A percentile compares a stretch with the other conserved stretches of the same genome.
These are phyloP conservation scores for Jaenimonas drosophilae DNA, from an alignment of 208 protist species.

Conservation along the genomic window DNA sequence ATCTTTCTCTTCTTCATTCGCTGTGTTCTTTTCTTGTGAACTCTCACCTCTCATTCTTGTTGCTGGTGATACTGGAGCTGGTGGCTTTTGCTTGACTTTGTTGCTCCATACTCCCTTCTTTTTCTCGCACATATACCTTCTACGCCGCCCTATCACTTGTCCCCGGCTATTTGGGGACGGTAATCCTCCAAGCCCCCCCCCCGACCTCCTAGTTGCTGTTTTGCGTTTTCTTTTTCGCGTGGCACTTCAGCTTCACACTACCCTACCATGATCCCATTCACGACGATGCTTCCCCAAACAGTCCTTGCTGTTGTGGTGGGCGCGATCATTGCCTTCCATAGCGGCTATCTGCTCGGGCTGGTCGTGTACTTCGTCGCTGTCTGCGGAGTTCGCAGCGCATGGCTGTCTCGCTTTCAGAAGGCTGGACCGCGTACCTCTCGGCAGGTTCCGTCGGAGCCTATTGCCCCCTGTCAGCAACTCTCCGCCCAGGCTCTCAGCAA, in stretches of 20 bases:
- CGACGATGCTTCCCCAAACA: too few relatives aligned
- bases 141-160: too few relatives aligned
- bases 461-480: constrained; percentile 69
- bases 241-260: not conserved
- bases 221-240: too few relatives aligned
- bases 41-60: not conserved
- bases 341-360: constrained; percentile 19
- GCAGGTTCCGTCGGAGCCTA: constrained; percentile 49
- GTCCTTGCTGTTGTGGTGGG: constrained; percentile 12
- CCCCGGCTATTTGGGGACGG: too few relatives aligned
- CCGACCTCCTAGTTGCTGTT: too few relatives aligned
- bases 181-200: too few relatives aligned
- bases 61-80: not conserved
- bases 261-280: not conserved
- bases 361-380: constrained; percentile 21
- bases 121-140: too few relatives aligned
- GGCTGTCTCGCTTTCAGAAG: constrained; percentile 26
- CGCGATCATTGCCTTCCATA: constrained; percentile 8
- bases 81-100: too few relatives aligned
- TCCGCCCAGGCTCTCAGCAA: constrained; percentile 59
- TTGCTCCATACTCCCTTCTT: too few relatives aligned
- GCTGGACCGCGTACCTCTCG: constrained; percentile 50
- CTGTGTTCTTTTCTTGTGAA: constrained; percentile 4
- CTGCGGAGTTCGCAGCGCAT: constrained; percentile 27
- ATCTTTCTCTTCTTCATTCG: too few relatives aligned